Evolutionary conservation across 192 early-diverging fungal species (phyloP).

Genomic region (Coemansia sp.): DNA sequence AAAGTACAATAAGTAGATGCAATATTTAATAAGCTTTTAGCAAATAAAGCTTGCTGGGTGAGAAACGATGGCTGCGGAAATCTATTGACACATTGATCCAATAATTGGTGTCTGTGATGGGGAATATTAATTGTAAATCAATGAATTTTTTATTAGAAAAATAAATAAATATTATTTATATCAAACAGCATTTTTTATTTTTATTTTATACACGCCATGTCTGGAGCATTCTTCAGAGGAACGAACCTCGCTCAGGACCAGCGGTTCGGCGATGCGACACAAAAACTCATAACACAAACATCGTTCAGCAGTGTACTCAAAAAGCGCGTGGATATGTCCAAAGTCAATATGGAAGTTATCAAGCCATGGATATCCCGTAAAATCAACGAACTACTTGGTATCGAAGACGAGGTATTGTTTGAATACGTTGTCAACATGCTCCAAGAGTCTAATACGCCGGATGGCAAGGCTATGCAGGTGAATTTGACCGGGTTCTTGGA

Average conservation of each 20-base stretch:
- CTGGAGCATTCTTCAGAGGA: constrained; percentile 44
- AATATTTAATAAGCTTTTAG: no score
- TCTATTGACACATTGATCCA: background rate
- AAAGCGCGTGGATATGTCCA: constrained; percentile 68
- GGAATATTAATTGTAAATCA: background rate
- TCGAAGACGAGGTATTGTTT: constrained; percentile 94
- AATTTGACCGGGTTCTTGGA: constrained; percentile 95
- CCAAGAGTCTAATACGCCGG: constrained; percentile 72
- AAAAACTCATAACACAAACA: constrained; percentile 31
- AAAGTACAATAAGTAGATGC: no score
- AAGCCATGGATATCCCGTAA: constrained; percentile 85
- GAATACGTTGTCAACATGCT: constrained; percentile 86
- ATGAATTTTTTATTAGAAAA: background rate
- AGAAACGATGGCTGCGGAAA: background rate
- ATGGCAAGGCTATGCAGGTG: constrained; percentile 92
- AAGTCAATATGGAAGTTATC: constrained; percentile 87
- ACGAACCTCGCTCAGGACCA: constrained; percentile 52
- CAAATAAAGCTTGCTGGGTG: no score
- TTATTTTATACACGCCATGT: constrained; percentile 14
- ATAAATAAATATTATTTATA: background rate
- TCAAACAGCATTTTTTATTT: background rate
- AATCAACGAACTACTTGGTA: constrained; percentile 76
- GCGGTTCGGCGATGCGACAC: constrained; percentile 47
- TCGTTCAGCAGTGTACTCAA: constrained; percentile 35
- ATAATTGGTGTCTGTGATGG: background rate